Base-by-base conservation (phyloP, 192 early-diverging fungal species). In the Jimgerdemannia flammicorona region DNA sequence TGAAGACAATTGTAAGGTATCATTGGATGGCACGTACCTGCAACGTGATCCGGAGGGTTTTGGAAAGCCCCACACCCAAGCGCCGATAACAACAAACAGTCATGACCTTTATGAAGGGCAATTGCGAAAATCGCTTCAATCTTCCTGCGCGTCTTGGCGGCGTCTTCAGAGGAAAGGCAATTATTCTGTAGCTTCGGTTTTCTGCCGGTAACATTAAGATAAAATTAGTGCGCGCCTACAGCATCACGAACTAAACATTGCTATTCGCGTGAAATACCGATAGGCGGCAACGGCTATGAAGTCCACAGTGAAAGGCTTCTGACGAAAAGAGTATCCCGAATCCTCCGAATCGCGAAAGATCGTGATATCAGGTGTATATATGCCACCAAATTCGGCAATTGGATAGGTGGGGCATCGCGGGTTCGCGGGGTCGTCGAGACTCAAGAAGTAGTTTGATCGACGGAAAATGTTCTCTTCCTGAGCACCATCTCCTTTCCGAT, bases 221-320 rank as follows among this genome's bases (percentile, higher is more conserved):
- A 14, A 0, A 59, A 59, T 59, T 59, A 59, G 14, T 59, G 29
- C 29, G 82, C 81, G 20, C 4, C 14, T 11, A 29, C 9, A 69
- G 41, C 43, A 10, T 82, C 79, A 74, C 71, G 80, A 74, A 80
- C 76, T 75, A 75, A 81, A 76, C 83, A 73, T 67, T 85, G 80
- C 71, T 81, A 80, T 29, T 79, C 79, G 29, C 66, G 82, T 79
- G 75, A 83, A 78, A 69, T 83, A 81, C 66, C 77, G 43, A 29
- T 83, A 85, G 44, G 84, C 78, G 72, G 84, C 79, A 20, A 78
- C 81, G 77, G 83, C 83, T 70, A 85, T 83, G 49, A 85, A 82
- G 70, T 81, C 76, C 44, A 81, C 75, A 44, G 81, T 80, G 63
- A 75, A 66, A 11, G 81, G 76, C 43, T 83, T 81, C 44, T 85